Conservation (phyloP, 768 basidiomycete genomes). For the Pisolithus marmoratus region DNA sequence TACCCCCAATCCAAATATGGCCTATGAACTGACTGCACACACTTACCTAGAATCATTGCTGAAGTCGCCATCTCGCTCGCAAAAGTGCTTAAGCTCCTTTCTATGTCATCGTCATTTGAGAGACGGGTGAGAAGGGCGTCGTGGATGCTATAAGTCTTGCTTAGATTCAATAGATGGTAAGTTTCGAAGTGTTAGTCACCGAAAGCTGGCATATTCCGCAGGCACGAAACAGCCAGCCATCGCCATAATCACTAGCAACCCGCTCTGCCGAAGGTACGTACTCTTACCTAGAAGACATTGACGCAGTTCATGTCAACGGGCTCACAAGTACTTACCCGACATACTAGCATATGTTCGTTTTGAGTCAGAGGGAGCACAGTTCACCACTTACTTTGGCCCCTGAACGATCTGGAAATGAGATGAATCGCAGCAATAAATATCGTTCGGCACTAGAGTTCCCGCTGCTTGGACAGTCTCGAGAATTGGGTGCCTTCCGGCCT, state of each 20-base stretch:
- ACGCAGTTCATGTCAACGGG: background rate
- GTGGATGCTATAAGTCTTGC: constrained; percentile 48
- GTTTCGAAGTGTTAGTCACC: constrained; percentile 31
- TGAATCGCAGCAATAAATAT: constrained; percentile 81
- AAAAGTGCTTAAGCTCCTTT: constrained; percentile 89
- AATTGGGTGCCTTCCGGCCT: constrained; percentile 83
- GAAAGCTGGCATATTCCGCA: constrained; percentile 88
- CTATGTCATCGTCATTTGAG: constrained; percentile 92
- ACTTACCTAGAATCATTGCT: constrained; percentile 80
- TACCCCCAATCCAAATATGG: background rate
- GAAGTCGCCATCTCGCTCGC: constrained; percentile 91
- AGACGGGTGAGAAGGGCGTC: constrained; percentile 81
- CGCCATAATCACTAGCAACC: constrained; percentile 77
- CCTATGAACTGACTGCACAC: background rate
- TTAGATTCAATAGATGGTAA: background rate
- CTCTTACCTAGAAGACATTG: constrained; percentile 62
- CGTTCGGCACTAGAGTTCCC: constrained; percentile 78
- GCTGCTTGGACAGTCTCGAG: constrained; percentile 67
- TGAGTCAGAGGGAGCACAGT: background rate
- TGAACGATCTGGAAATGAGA: constrained; percentile 89
- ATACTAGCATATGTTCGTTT: constrained; percentile 36
- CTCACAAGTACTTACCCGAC: constrained; percentile 37
- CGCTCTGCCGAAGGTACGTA: constrained; percentile 87
- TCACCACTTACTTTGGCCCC: constrained; percentile 69
- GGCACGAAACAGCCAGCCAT: constrained; percentile 92